Evolutionary conservation across 2,329 filamentous ascomycete species (phyloP).

Genomic region (Colletotrichum tropicicola): DNA sequence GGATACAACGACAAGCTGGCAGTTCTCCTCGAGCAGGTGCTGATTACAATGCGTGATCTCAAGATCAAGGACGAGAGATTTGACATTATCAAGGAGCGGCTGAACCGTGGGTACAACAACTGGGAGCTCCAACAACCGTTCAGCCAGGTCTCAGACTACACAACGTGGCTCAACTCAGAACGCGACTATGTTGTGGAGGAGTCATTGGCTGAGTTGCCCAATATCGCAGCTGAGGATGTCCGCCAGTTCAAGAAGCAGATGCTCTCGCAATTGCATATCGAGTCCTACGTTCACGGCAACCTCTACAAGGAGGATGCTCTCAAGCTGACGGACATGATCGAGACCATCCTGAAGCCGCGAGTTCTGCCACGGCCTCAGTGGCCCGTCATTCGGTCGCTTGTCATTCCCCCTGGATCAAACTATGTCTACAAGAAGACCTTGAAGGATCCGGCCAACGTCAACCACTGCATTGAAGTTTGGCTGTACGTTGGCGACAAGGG

Average conservation of each 20-base stretch:
- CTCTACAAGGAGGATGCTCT: slow-evolving; percentile 93
- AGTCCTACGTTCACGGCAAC: slow-evolving; percentile 90
- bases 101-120: slow-evolving; percentile 82
- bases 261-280: slow-evolving; percentile 85
- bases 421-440: slow-evolving; percentile 83
- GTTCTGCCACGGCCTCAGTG: slow-evolving; percentile 80
- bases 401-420: slow-evolving; percentile 83
- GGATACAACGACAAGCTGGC: slow-evolving; percentile 98
- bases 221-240: slow-evolving; percentile 78
- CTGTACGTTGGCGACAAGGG: slow-evolving; percentile 75
- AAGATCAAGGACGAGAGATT: slow-evolving; percentile 89
- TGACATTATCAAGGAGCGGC: slow-evolving; percentile 87
- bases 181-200: slow-evolving; percentile 83
- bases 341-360: slow-evolving; percentile 79
- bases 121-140: slow-evolving; percentile 90
- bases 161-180: slow-evolving; percentile 81
- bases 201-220: slow-evolving; percentile 77
- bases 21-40: slow-evolving; percentile 88
- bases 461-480: slow-evolving; percentile 84
- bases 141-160: slow-evolving; percentile 85
- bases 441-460: slow-evolving; percentile 88
- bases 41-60: slow-evolving; percentile 84
- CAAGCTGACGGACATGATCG: slow-evolving; percentile 83
- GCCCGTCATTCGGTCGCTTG: slow-evolving; percentile 78
- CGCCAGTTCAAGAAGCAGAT: slow-evolving; percentile 82